Evolutionary conservation across 2,329 filamentous ascomycete species (phyloP), one percentile per base, ranked within the genome.

Genomic region (Capronia epimyces): DNA sequence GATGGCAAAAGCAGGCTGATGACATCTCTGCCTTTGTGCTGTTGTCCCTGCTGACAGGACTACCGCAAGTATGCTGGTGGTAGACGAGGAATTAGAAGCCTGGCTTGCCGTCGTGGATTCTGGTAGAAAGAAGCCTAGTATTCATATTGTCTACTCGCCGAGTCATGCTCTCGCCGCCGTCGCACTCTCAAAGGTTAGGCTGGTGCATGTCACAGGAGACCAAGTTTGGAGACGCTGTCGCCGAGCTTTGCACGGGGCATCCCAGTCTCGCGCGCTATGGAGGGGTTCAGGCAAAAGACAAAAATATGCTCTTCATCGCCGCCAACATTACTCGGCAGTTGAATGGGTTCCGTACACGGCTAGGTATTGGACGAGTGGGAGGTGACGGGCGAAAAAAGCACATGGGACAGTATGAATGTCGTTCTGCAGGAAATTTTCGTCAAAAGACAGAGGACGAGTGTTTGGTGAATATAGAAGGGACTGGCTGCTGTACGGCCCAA

Each of bases 291-390:
- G 55, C 58, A 12, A 48, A 46, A 18, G 58, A 61, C 29, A 29
- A 40, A 8, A 51, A 51, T 27, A 57, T 57, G 49, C 16, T 61
- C n/a, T 59, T 56, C 42, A 47, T 58, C 15, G 58, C 56, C 9
- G 58, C 58, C 21, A 61, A 58, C 31, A 61, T 59, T 42, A 57
- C 57, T 42, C 42, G 56, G 24, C 58, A 61, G 21, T 61, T 56
- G 58, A 57, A 56, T n/a, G 49, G 52, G 13, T 54, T 59, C 21
- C 58, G 58, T 44, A 39, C 50, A 24, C 43, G 46, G 15, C 43
- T 60, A 47, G 52, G 40, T 1, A 49, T 58, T 10, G 45, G 53
- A n/a, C 45, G 46, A 2, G 31, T 59, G 13, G 49, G 40, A 2
- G 41, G 52, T 21, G 56, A 58, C 27, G 54, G 55, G 12, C 45